Evolutionary conservation across 2,329 filamentous ascomycete species (phyloP).

Genomic region (Aplosporella prunicola): DNA sequence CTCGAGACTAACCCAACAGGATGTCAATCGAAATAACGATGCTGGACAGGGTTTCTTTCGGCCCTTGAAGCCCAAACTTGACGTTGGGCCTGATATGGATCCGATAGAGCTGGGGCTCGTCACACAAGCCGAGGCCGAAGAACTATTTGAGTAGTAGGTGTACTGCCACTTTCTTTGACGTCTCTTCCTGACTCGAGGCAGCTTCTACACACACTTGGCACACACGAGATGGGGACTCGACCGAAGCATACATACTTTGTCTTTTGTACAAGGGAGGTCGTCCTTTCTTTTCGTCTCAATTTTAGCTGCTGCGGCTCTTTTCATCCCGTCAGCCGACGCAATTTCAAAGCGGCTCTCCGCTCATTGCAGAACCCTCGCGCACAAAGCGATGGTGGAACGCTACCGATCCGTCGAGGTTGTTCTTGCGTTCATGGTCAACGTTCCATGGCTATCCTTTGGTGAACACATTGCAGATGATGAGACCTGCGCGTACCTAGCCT

Average conservation of each 20-base stretch:
- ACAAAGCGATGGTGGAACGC: constrained; percentile 51
- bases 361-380: constrained; percentile 54
- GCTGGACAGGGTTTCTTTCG: constrained; percentile 49
- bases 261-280: constrained; percentile 58
- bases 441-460: constrained; percentile 65
- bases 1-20: background rate
- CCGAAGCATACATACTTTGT: constrained; percentile 53
- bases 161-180: background rate
- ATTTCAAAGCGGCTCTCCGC: constrained; percentile 56
- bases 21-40: background rate
- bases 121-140: constrained; percentile 53
- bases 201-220: constrained; percentile 60
- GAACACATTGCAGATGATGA: constrained; percentile 61
- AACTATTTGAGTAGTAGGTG: constrained; percentile 55
- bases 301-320: constrained; percentile 57
- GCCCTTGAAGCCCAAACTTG: constrained; percentile 52
- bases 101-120: constrained; percentile 62
- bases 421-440: constrained; percentile 64
- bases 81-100: constrained; percentile 55
- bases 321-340: constrained; percentile 53
- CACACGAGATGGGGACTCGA: constrained; percentile 69
- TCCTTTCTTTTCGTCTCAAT: constrained; percentile 65
- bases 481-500: constrained; percentile 60
- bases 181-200: constrained; percentile 21
- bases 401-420: constrained; percentile 65